Evolutionary conservation across 768 basidiomycete species (phyloP), one percentile per base, ranked within the genome.

Genomic region (Lentinula sp.): DNA sequence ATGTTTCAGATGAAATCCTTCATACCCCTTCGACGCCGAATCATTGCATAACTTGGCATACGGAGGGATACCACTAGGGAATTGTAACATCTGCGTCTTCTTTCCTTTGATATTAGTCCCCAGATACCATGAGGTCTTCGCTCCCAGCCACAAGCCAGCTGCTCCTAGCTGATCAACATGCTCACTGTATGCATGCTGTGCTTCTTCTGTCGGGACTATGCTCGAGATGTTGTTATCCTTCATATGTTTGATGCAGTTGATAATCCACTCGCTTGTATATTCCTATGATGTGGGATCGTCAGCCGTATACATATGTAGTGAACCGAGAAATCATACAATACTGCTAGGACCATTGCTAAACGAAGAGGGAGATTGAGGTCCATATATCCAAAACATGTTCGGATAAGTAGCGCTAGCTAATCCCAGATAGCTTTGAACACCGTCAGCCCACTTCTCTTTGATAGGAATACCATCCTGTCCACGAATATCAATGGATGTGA

Each of bases 201-300:
- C 48, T 43, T 21, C 45, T 11, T 42, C 40, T 5, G 37, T 42
- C 2, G 48, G 35, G 8, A 31, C 50, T 37, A 35, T 45, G 34
- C 23, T 51, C 40, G 39, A 16, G 52, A 62, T 43, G 0, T 59
- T 35, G 11, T 65, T 61, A 13, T 65, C 28, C n/a, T 62, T 62
- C 61, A 65, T 65, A 53, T 65, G 21, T 11, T 52, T 57, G 23
- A 70, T 60, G 35, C 62, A 69, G 51, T 68, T 45, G 43, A 66
- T 39, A 37, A 71, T 66, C 70, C 70, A 71, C 49, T 66, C 64
- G 21, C 67, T 61, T 63, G 68, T 67, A 16, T 66, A 45, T 62
- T 70, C 69, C 70, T 70, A 48, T 40, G 18, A 28, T 43, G 35
- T 51, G 34, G 8, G 28, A 11, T 37, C 6, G 35, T 18, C 28